A percentile compares a stretch with the other conserved stretches of the same genome.
Evolutionary conservation across 495 filamentous ascomycete genomes (phyloP).

Genomic region (Pseudoneurospora amorphoporcata): DNA sequence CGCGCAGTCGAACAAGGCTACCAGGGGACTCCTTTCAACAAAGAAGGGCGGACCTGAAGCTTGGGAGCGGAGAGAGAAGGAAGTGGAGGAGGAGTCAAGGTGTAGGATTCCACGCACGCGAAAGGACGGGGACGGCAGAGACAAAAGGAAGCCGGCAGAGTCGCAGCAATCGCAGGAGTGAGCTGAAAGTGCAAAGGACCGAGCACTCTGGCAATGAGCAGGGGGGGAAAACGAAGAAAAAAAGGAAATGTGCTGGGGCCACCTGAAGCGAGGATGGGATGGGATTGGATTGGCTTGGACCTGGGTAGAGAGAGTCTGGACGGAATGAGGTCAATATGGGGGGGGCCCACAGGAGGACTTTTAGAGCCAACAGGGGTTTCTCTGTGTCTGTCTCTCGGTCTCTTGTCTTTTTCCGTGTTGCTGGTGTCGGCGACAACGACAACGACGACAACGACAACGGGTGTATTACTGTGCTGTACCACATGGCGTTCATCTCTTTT

Average conservation of each 20-base stretch:
- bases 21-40: neutral
- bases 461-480: neutral
- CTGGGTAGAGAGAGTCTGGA: neutral
- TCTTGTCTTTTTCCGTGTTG: neutral
- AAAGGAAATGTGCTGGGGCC: neutral
- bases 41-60: neutral
- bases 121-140: neutral
- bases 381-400: neutral
- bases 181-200: neutral
- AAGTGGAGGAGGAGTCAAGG: neutral
- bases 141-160: neutral
- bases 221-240: neutral
- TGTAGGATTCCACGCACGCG: neutral
- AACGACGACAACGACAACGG: neutral
- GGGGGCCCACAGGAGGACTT: neutral
- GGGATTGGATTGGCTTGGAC: neutral
- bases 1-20: neutral
- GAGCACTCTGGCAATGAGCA: neutral
- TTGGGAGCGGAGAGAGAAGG: neutral
- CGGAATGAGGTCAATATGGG: neutral
- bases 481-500: neutral
- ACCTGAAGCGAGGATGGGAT: neutral
- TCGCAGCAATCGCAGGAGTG: neutral
- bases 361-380: neutral
- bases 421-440: neutral